These are phyloP conservation scores for Globisporangium alternatum DNA, from an alignment of 352 stramenopile genomes.

Conservation along the genomic window DNA sequence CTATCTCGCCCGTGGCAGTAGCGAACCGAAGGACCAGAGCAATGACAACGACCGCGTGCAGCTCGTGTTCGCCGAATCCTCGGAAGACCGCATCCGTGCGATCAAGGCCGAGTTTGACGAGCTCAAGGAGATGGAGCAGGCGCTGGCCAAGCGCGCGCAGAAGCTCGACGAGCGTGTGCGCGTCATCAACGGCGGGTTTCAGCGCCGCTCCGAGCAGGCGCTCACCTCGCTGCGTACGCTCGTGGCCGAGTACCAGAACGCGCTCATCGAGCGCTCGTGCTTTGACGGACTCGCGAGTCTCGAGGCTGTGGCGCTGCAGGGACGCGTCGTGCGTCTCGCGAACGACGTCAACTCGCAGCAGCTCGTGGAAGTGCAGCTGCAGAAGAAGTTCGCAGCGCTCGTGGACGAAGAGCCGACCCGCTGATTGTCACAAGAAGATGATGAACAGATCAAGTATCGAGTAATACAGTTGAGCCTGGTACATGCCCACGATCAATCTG, in stretches of 20 bases:
- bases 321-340: conserved; percentile 60
- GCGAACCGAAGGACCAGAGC: conserved; percentile 15
- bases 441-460: not conserved
- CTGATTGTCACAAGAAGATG: not conserved
- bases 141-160: conserved; percentile 58
- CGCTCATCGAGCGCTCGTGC: conserved; percentile 61
- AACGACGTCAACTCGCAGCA: conserved; percentile 77
- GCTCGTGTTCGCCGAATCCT: conserved; percentile 41
- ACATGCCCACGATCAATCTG: not conserved
- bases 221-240: conserved; percentile 32
- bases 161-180: conserved; percentile 72
- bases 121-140: conserved; percentile 60
- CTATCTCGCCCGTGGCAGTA: conserved; percentile 33
- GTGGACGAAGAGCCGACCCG: conserved; percentile 20
- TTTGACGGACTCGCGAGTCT: conserved; percentile 60
- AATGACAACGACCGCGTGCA: conserved; percentile 16
- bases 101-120: conserved; percentile 59
- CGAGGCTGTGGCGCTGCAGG: conserved; percentile 53
- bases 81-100: conserved; percentile 46
- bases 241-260: conserved; percentile 45
- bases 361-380: conserved; percentile 68
- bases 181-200: conserved; percentile 63
- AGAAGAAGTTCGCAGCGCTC: conserved; percentile 64
- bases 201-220: conserved; percentile 43
- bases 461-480: not conserved